These are phyloP conservation scores for Lactarius sp. DNA, from an alignment of 768 basidiomycete genomes.

Conservation along the genomic window DNA sequence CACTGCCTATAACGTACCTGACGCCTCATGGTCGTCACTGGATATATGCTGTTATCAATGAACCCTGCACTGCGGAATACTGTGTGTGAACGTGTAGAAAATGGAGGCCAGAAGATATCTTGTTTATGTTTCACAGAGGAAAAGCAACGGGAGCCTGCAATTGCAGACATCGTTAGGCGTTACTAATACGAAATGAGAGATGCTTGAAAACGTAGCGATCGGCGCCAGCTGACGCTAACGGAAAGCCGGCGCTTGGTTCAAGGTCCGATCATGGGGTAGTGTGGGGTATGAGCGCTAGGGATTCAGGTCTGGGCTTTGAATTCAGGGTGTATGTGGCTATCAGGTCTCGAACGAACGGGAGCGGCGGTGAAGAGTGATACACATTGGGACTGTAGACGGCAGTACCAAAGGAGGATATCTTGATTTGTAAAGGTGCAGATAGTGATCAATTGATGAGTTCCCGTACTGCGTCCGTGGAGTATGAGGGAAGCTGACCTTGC, in stretches of 20 bases:
- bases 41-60: not conserved
- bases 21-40: not conserved
- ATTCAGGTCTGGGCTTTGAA: constrained; percentile 13
- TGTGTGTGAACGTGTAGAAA: not conserved
- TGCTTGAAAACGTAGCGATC: not conserved
- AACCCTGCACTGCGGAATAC: not conserved
- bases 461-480: not conserved
- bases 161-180: not conserved
- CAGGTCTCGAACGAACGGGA: constrained; percentile 15
- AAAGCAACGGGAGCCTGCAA: not conserved
- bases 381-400: constrained; percentile 3
- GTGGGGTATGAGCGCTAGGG: constrained; percentile 19
- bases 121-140: not conserved
- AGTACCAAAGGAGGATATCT: not conserved
- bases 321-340: not conserved
- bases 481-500: not conserved
- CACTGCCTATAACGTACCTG: constrained; percentile 1
- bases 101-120: not conserved
- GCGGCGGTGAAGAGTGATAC: constrained; percentile 12
- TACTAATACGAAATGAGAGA: not conserved
- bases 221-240: constrained; percentile 6
- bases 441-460: constrained; percentile 11
- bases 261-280: constrained; percentile 17
- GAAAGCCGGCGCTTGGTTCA: not conserved
- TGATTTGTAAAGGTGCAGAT: constrained; percentile 5